Evolutionary conservation across 2,329 filamentous ascomycete genomes (phyloP).

Genomic region (Bertia moriformis): DNA sequence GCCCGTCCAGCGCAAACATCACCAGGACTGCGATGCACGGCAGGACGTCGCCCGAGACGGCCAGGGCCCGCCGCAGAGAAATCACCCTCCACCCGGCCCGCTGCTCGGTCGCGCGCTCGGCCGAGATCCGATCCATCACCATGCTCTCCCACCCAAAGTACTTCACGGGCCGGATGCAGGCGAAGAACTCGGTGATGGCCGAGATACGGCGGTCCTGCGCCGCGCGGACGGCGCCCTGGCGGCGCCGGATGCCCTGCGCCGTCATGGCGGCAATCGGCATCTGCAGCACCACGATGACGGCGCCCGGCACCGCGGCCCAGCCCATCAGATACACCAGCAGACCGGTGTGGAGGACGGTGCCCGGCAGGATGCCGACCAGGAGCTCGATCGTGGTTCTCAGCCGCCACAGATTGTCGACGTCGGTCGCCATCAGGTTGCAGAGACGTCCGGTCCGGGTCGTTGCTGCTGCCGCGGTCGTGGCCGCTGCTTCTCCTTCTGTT

Average conservation of each 20-base stretch:
- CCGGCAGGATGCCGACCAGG: not conserved
- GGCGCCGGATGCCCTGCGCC: not conserved
- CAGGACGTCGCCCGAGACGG: conserved; percentile 18
- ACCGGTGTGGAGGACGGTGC: not conserved
- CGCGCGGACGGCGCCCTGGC: no score
- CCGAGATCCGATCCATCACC: conserved; percentile 32
- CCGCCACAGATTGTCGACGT: not conserved
- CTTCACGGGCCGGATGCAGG: conserved; percentile 10
- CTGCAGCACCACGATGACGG: not conserved
- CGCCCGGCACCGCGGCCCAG: not conserved
- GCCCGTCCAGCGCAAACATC: conserved; percentile 37
- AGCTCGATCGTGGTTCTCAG: not conserved
- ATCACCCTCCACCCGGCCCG: conserved; percentile 33
- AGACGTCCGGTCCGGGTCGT: not conserved
- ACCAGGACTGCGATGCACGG: conserved; percentile 25
- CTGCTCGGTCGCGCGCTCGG: conserved; percentile 33
- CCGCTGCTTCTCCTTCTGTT: not conserved
- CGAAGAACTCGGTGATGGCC: not conserved
- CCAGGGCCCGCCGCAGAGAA: not conserved
- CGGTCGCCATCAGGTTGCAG: not conserved
- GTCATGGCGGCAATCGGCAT: not conserved
- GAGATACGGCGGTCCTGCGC: not conserved
- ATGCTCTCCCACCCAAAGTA: conserved; percentile 46
- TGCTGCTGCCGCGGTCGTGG: no score
- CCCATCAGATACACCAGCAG: not conserved